A percentile compares a stretch with the other conserved stretches of the same genome.
Evolutionary conservation across 805 yeast species (phyloP).

Genomic region (Myxozyma sirexii): DNA sequence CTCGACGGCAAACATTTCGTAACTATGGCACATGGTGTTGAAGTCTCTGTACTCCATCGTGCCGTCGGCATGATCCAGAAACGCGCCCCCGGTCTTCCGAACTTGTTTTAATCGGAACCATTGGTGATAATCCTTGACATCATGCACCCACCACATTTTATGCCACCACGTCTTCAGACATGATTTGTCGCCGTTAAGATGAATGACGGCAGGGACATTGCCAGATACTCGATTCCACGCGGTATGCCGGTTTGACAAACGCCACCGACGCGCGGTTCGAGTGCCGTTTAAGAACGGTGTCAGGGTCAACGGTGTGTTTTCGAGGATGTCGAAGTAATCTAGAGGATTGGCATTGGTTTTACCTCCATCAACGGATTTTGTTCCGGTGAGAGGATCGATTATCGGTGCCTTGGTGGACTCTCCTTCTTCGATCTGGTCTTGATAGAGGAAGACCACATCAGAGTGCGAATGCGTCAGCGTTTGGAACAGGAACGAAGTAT

Average conservation of each 20-base stretch:
- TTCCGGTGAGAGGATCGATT: slow-evolving; percentile 1
- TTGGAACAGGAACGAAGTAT: slow-evolving; percentile 20
- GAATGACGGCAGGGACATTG: slow-evolving; percentile 15
- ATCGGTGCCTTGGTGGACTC: neutral
- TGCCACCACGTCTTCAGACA: slow-evolving; percentile 26
- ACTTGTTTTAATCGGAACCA: slow-evolving; percentile 8
- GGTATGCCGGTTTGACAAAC: neutral
- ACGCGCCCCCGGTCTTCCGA: slow-evolving; percentile 12
- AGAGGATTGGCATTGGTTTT: neutral
- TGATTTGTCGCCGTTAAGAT: slow-evolving; percentile 21
- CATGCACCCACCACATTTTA: slow-evolving; percentile 26
- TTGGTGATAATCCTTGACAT: neutral
- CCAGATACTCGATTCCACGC: slow-evolving; percentile 26
- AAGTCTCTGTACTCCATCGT: neutral
- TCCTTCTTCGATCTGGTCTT: slow-evolving; percentile 18
- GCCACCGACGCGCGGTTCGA: neutral
- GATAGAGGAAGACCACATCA: slow-evolving; percentile 17
- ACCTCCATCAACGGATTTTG: neutral
- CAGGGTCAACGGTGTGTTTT: neutral
- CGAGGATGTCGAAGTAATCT: neutral
- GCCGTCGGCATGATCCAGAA: slow-evolving; percentile 3
- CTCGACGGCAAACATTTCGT: slow-evolving; percentile 4
- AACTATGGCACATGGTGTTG: slow-evolving; percentile 8
- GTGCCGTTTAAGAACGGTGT: slow-evolving; percentile 1
- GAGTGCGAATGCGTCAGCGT: slow-evolving; percentile 19